Percentiles rank a stretch among this genome's conserved stretches.
Conservation (phyloP, 208 protist species). For the Kentomonas sorsogonicus region DNA sequence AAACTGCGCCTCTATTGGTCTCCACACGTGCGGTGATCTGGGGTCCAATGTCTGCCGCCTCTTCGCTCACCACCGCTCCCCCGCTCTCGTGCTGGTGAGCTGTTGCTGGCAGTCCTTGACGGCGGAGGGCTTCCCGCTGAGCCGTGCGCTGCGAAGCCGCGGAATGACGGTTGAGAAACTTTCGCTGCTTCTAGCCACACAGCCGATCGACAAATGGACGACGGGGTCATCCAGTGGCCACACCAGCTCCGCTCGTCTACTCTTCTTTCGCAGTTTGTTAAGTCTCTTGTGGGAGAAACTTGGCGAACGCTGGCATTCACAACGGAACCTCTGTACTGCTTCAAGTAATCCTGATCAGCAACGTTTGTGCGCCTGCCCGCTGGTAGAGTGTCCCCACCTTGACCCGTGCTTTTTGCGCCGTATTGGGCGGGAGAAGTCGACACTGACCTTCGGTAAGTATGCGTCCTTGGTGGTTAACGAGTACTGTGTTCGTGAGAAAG, state of each 20-base stretch:
- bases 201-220: constrained; percentile 82
- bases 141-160: constrained; percentile 34
- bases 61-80: constrained; percentile 37
- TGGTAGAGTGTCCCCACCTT: constrained; percentile 50
- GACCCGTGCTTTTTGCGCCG: constrained; percentile 71
- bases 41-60: constrained; percentile 77
- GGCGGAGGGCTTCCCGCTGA: constrained; percentile 63
- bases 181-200: constrained; percentile 77
- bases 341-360: background rate
- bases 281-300: constrained; percentile 51
- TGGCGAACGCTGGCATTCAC: constrained; percentile 6
- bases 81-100: constrained; percentile 80
- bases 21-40: constrained; percentile 86
- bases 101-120: constrained; percentile 89
- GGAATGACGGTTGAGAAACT: constrained; percentile 42
- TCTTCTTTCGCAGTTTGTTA: constrained; percentile 81
- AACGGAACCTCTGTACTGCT: background rate
- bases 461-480: constrained; percentile 34
- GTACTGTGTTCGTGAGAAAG: constrained; percentile 43
- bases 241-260: constrained; percentile 51
- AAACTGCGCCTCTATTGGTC: constrained; percentile 67
- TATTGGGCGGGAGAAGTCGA: constrained; percentile 53
- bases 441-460: constrained; percentile 48
- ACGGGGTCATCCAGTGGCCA: constrained; percentile 55
- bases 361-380: constrained; percentile 15